These are phyloP conservation scores for Colletotrichum tofieldiae DNA, from an alignment of 2,329 filamentous ascomycete species.

Conservation along the genomic window DNA sequence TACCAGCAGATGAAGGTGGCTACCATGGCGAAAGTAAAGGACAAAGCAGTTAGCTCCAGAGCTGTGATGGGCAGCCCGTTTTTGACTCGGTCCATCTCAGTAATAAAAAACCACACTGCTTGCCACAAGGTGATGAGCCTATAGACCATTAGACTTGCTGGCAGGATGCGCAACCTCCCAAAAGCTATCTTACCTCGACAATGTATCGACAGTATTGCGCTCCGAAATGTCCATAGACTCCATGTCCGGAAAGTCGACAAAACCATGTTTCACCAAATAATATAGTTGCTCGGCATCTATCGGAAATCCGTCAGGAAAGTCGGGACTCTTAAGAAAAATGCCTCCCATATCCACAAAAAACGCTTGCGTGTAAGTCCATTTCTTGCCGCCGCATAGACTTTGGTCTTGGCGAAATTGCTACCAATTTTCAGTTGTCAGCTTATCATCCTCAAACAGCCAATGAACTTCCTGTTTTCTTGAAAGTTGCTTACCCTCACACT, in stretches of 20 bases:
- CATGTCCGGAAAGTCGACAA: slow-evolving; percentile 50
- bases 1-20: slow-evolving; percentile 45
- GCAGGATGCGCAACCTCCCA: not conserved
- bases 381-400: slow-evolving; percentile 26
- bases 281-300: slow-evolving; percentile 54
- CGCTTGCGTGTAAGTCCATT: slow-evolving; percentile 58
- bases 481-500: slow-evolving; percentile 49
- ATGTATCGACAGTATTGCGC: slow-evolving; percentile 50
- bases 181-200: slow-evolving; percentile 46
- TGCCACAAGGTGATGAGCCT: slow-evolving; percentile 47
- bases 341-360: slow-evolving; percentile 61
- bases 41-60: slow-evolving; percentile 48
- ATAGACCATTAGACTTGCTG: not conserved
- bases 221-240: slow-evolving; percentile 48
- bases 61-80: slow-evolving; percentile 47
- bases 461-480: not conserved
- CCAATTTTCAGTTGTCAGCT: not conserved
- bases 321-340: slow-evolving; percentile 51
- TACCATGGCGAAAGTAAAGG: slow-evolving; percentile 47
- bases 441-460: not conserved
- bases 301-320: slow-evolving; percentile 51
- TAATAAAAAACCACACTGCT: slow-evolving; percentile 46
- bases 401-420: slow-evolving; percentile 43
- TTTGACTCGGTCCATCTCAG: slow-evolving; percentile 43
- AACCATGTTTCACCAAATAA: slow-evolving; percentile 49